Evolutionary conservation across 106 monocot species (phyloP), one percentile per base, ranked within the genome.

Genomic region (Phalaenopsis equestris): DNA sequence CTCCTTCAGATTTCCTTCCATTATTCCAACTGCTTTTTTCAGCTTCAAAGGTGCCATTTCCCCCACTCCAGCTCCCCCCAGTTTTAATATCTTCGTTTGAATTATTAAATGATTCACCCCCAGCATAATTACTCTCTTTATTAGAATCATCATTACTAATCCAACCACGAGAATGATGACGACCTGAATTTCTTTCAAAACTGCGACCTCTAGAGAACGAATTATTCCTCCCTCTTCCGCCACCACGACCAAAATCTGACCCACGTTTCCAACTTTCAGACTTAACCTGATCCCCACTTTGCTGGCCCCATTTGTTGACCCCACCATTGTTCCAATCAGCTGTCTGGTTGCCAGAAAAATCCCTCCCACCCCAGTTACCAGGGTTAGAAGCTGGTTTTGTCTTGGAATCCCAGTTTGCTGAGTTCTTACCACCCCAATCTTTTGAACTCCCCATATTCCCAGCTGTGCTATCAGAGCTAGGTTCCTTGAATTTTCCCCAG

Each of bases 141-240:
- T 14, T 14, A 52, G 52, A 52, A 14, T 52, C 52, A 52, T 52
- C 12, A 52, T 12, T 52, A 52, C 52, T 14, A 14, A 12, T 52
- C 52, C 52, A 52, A 52, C 52, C 12, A 52, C 14, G 14, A 10
- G 30, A 30, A 37, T 39, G 70, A 2, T 4, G 18, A 2, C 52
- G 49, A n/a, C 21, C 49, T 0, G 21, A 76, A 30, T 49, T 76
- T 15, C 76, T 76, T 49, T 49, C 52, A 5, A 36, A 30, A 16
- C 74, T 43, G 3, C 76, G 76, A 47, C 76, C 76, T 52, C 49
- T 49, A 49, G 46, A 76, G 30, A 76, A 76, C 30, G 76, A 48
- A 30, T 52, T 52, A 14, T 42, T 24, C 76, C 76, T 76, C 47
- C 76, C 46, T 49, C 49, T 47, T 76, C 76, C 76, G 10, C 76